Base-by-base conservation (phyloP, 2,329 filamentous ascomycete species). In the Raffaelea ambrosiae region DNA sequence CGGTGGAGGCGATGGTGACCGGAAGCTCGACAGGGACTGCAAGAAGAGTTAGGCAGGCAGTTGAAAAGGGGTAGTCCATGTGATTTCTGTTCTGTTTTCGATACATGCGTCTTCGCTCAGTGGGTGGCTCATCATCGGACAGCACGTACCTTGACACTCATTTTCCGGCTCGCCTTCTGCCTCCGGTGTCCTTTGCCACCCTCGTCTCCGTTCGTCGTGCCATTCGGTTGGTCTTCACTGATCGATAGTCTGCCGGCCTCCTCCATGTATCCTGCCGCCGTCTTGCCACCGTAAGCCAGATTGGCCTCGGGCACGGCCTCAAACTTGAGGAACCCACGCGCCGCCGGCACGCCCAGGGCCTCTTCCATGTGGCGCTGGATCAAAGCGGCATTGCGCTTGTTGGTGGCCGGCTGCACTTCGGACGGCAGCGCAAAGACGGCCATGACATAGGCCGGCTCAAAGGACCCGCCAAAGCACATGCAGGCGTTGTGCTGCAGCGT, bases 361-460 rank as follows among this genome's bases (percentile, higher is more conserved):
- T 88, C 83, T 14, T 81, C 73, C 63, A 95, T 76, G 61, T 86
- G 83, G n/a, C 71, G 73, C 60, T 93, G 86, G 3, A 94, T 76
- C 18, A 94, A 66, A n/a, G 76, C 73, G 1, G 87, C 81, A 62
- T 91, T 93, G 53, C 88, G 80, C 61, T 86, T 85, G 67, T 95
- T 95, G 46, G 80, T 87, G 3, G 81, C 76, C 0, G 86, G 79
- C 51, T 83, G 81, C 49, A 93, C 68, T 54, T 87, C 76, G 11
- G 72, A 72, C 1, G 84, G 74, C 10, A 93, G 71, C 1, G 87
- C 82, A 33, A 77, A 83, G 50, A 95, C 77, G 31, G 79, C 84
- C 58, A 95, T 71, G 51, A 83, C 76, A 60, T 95, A 96, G 19
- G 87, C 86, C 3, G 87, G 84, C 44, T 89, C 84, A 53, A 87